Percentiles rank a stretch among this genome's conserved stretches.
Conservation (phyloP, 2,329 filamentous ascomycete species). For the Fusarium papillatum region DNA sequence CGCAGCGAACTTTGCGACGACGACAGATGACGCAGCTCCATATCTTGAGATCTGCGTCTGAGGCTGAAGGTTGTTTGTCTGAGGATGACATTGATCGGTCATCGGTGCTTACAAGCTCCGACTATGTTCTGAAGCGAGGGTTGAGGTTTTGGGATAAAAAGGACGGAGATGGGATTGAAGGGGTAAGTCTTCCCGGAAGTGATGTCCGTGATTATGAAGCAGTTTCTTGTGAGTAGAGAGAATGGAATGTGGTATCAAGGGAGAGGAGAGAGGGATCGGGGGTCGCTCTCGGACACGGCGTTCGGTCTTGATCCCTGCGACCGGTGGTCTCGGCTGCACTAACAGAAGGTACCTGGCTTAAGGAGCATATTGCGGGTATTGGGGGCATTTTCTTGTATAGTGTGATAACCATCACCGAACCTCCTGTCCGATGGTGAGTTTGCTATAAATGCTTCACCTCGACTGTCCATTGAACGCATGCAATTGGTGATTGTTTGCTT, state of each 20-base stretch:
- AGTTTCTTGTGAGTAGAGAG: not conserved
- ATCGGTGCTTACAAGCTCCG: conserved; percentile 36
- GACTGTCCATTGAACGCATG: not conserved
- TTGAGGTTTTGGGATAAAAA: not conserved
- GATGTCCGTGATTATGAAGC: not conserved
- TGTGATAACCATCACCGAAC: not conserved
- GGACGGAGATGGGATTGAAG: not conserved
- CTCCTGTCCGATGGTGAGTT: conserved; percentile 19
- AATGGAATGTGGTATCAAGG: not conserved
- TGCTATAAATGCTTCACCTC: not conserved
- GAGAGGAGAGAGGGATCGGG: conserved; percentile 19
- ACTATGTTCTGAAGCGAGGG: not conserved
- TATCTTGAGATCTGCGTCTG: conserved; percentile 39
- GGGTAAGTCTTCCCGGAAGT: not conserved
- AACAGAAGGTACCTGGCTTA: conserved; percentile 19
- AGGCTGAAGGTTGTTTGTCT: conserved; percentile 12
- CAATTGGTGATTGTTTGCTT: not conserved
- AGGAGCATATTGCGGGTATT: too few species aligned
- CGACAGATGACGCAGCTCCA: conserved; percentile 51
- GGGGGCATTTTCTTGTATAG: not conserved
- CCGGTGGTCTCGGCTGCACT: conserved; percentile 19
- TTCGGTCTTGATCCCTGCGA: conserved; percentile 42
- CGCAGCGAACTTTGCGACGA: conserved; percentile 48
- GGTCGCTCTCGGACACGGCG: conserved; percentile 46
- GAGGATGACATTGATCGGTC: conserved; percentile 26